These are phyloP conservation scores for Rhodotorula diobovata DNA, from an alignment of 768 basidiomycete genomes.

Conservation along the genomic window DNA sequence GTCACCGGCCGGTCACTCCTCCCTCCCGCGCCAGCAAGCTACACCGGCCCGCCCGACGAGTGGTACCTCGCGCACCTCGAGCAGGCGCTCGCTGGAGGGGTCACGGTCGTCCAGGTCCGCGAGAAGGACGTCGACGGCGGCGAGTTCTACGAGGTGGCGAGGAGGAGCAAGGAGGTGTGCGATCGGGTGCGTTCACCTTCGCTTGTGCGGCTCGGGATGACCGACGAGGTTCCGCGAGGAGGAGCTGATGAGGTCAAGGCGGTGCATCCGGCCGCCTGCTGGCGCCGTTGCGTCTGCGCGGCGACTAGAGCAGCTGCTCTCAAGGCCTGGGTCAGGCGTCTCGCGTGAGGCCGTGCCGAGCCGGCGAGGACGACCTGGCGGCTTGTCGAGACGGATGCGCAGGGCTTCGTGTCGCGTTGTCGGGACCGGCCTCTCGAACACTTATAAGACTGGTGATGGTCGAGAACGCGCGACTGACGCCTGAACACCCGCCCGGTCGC, in stretches of 20 bases:
- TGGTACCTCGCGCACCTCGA: constrained; percentile 68
- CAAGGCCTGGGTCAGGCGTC: no score
- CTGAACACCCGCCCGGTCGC: neutral
- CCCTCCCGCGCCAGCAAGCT: constrained; percentile 53
- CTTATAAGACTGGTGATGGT: no score
- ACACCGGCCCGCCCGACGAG: constrained; percentile 47
- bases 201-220: neutral
- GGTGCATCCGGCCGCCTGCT: no score
- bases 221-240: neutral
- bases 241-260: neutral
- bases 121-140: constrained; percentile 78
- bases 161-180: constrained; percentile 65
- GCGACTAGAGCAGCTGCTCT: no score
- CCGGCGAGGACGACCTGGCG: no score
- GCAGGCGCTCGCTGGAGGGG: constrained; percentile 78
- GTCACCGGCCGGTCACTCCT: constrained; percentile 77
- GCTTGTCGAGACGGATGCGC: neutral
- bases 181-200: constrained; percentile 49
- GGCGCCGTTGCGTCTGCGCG: no score
- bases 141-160: constrained; percentile 77
- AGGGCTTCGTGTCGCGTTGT: neutral
- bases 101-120: constrained; percentile 69
- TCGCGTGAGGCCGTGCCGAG: no score
- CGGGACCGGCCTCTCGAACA: neutral
- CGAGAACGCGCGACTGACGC: no score